A percentile compares a stretch with the other conserved stretches of the same genome.
Evolutionary conservation across 2,329 filamentous ascomycete genomes (phyloP).

Genomic region (Orbilia quercus): DNA sequence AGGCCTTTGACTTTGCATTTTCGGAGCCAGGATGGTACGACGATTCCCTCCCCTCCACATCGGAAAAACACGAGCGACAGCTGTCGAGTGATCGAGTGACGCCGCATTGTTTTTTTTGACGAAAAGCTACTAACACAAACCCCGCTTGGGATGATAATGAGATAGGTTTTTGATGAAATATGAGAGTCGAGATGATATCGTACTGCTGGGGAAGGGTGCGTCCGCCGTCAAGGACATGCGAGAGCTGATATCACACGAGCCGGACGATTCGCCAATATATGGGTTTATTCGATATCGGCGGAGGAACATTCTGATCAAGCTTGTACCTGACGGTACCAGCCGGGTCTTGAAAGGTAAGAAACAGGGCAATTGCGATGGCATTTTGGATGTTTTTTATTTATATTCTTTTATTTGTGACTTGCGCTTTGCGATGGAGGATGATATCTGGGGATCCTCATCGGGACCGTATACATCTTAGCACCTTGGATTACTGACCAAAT

Average conservation of each 20-base stretch:
- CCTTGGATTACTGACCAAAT: neutral
- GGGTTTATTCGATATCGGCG: slow-evolving; percentile 90
- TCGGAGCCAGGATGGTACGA: slow-evolving; percentile 79
- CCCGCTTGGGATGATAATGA: neutral
- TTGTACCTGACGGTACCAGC: slow-evolving; percentile 89
- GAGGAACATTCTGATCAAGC: slow-evolving; percentile 91
- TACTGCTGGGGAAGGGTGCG: slow-evolving; percentile 78
- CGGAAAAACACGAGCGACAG: slow-evolving; percentile 3
- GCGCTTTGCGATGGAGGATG: neutral
- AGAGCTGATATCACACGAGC: slow-evolving; percentile 79
- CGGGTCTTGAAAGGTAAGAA: slow-evolving; percentile 86
- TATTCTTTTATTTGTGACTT: neutral
- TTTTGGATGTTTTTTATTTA: no score
- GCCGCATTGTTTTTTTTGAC: neutral
- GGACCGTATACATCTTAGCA: neutral
- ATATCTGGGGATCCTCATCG: neutral
- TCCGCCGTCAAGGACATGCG: slow-evolving; percentile 87
- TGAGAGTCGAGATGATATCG: slow-evolving; percentile 84
- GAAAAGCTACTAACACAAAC: slow-evolving; percentile 21
- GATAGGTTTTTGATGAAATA: slow-evolving; percentile 94
- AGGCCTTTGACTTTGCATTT: slow-evolving; percentile 82
- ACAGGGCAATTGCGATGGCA: slow-evolving; percentile 7
- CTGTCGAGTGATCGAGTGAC: neutral
- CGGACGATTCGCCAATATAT: slow-evolving; percentile 87
- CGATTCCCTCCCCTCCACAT: slow-evolving; percentile 22